Percentiles rank a stretch among this genome's conserved stretches.
Evolutionary conservation across 805 yeast genomes (phyloP).

Genomic region (Lachancea lanzarotensis): DNA sequence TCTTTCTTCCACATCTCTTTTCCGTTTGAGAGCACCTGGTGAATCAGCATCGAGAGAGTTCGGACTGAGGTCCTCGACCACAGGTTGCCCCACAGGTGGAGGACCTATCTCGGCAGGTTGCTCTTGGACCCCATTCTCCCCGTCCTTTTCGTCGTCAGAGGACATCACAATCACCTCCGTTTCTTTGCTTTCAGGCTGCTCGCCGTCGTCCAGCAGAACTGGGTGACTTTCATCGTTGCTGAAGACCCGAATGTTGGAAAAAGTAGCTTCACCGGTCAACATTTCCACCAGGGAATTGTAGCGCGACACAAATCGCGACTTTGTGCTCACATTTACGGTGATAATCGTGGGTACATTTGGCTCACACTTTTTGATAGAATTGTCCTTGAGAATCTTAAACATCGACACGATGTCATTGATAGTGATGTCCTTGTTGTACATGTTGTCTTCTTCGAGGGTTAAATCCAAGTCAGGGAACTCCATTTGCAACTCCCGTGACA

Average conservation of each 20-base stretch:
- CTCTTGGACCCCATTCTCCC: no score
- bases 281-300: slow-evolving; percentile 31
- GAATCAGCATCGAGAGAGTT: neutral
- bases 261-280: slow-evolving; percentile 29
- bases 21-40: slow-evolving; percentile 2
- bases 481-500: slow-evolving; percentile 25
- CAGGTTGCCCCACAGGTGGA: no score
- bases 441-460: slow-evolving; percentile 30
- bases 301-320: slow-evolving; percentile 30
- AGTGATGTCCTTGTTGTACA: slow-evolving; percentile 28
- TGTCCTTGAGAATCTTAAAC: slow-evolving; percentile 23
- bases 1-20: neutral
- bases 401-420: slow-evolving; percentile 29
- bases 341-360: slow-evolving; percentile 17
- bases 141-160: slow-evolving; percentile 15
- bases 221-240: slow-evolving; percentile 30
- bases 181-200: slow-evolving; percentile 2
- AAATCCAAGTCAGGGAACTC: slow-evolving; percentile 27
- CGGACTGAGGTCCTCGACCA: neutral
- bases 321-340: slow-evolving; percentile 15
- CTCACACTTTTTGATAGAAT: slow-evolving; percentile 22
- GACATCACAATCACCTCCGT: slow-evolving; percentile 21
- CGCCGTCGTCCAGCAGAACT: slow-evolving; percentile 27
- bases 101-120: no score
- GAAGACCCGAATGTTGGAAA: slow-evolving; percentile 27